These are phyloP conservation scores for Colletotrichum tropicicola DNA, from an alignment of 2,329 filamentous ascomycete species.

Conservation along the genomic window DNA sequence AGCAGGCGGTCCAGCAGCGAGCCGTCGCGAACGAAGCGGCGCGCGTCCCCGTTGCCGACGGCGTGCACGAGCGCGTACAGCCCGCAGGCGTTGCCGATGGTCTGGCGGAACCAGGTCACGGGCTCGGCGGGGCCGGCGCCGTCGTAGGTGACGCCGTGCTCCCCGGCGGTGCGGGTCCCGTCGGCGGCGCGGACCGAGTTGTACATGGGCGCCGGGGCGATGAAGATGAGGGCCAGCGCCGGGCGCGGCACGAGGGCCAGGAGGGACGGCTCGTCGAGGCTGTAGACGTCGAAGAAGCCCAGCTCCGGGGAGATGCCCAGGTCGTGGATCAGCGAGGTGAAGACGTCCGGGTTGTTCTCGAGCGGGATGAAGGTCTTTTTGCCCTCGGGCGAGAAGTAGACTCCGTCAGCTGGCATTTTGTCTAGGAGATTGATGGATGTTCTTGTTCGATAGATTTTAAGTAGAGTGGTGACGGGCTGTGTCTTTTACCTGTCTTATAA, in stretches of 20 bases:
- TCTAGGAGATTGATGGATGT: not conserved
- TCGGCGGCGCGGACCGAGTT: conserved; percentile 48
- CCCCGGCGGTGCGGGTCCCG: conserved; percentile 23
- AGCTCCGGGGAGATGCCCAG: conserved; percentile 75
- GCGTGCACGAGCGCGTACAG: conserved; percentile 81
- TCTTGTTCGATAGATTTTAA: not conserved
- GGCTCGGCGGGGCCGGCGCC: conserved; percentile 59
- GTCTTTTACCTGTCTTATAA: too few relatives aligned
- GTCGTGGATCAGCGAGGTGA: conserved; percentile 75
- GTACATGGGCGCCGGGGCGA: conserved; percentile 70
- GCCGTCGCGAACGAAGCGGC: conserved; percentile 59
- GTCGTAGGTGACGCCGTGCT: conserved; percentile 41
- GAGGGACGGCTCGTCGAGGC: conserved; percentile 80
- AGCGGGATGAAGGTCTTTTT: conserved; percentile 50
- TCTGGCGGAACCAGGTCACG: conserved; percentile 86
- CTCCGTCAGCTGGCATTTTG: conserved; percentile 37
- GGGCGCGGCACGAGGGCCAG: conserved; percentile 81
- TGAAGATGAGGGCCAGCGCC: conserved; percentile 79
- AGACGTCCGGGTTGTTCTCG: conserved; percentile 78
- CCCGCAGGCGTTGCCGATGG: conserved; percentile 84
- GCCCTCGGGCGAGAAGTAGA: conserved; percentile 38
- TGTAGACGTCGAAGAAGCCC: conserved; percentile 84
- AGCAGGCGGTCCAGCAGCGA: conserved; percentile 69
- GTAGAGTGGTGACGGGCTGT: not conserved
- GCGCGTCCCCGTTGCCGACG: conserved; percentile 73